Conservation (phyloP, 2,329 filamentous ascomycete species). For the Exophiala dermatitidis region DNA sequence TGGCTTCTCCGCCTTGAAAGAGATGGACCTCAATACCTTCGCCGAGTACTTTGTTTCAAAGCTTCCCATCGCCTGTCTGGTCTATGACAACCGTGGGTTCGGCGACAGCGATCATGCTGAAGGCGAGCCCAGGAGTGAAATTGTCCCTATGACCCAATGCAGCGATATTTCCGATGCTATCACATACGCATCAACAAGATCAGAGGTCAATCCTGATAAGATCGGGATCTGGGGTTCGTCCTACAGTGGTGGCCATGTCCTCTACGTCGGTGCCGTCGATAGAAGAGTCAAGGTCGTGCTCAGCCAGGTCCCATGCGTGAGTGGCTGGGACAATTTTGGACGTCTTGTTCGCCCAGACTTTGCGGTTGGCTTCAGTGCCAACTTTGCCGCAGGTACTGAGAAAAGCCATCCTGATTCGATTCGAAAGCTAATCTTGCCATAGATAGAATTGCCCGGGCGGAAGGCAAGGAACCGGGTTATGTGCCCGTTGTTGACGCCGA, state of each 20-base stretch:
- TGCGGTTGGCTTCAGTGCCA: constrained; percentile 26
- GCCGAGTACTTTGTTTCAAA: constrained; percentile 22
- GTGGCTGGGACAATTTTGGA: constrained; percentile 34
- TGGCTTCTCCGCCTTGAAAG: constrained; percentile 26
- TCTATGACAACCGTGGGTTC: constrained; percentile 33
- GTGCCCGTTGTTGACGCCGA: constrained; percentile 33
- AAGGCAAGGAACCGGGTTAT: constrained; percentile 29
- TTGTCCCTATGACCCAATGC: constrained; percentile 31
- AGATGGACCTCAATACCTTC: constrained; percentile 25
- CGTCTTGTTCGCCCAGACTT: constrained; percentile 32
- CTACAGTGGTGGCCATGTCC: constrained; percentile 37
- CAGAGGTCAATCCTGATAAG: constrained; percentile 29
- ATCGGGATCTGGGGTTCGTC: constrained; percentile 37
- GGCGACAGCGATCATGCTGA: constrained; percentile 31
- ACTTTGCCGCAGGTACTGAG: constrained; percentile 28
- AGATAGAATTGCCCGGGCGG: constrained; percentile 29
- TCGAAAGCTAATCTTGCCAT: constrained; percentile 1
- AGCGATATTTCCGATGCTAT: constrained; percentile 36
- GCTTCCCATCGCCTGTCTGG: constrained; percentile 24
- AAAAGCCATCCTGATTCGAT: not conserved
- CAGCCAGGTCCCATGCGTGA: constrained; percentile 34
- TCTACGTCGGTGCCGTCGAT: constrained; percentile 36
- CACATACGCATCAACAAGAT: constrained; percentile 29
- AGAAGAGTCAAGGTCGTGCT: constrained; percentile 37
- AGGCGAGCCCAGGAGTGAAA: constrained; percentile 33